These are phyloP conservation scores for Aeminium ludgeri DNA, from an alignment of 495 filamentous ascomycete genomes.

Conservation along the genomic window DNA sequence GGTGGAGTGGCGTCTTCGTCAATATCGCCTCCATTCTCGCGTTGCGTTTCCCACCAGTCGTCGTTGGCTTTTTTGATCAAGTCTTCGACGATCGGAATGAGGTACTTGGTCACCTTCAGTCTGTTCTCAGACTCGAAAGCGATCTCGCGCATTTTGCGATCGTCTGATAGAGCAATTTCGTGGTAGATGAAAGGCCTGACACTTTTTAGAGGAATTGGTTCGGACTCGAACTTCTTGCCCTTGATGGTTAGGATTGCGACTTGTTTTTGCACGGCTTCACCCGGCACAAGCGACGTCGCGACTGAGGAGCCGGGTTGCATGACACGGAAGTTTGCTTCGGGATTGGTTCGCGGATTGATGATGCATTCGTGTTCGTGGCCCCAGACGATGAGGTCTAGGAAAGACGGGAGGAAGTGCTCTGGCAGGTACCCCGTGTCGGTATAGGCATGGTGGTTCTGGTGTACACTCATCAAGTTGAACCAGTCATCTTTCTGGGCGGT, in stretches of 20 bases:
- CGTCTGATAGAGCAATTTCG: constrained; percentile 62
- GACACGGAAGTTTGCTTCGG: constrained; percentile 78
- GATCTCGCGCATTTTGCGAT: constrained; percentile 58
- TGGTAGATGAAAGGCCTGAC: constrained; percentile 81
- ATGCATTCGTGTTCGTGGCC: constrained; percentile 96
- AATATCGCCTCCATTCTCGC: constrained; percentile 33
- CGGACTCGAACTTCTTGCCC: constrained; percentile 63
- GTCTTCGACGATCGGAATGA: constrained; percentile 62
- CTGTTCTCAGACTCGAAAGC: constrained; percentile 53
- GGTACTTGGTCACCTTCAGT: constrained; percentile 54
- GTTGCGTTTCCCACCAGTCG: constrained; percentile 61
- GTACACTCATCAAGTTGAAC: constrained; percentile 92
- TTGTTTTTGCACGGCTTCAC: constrained; percentile 84
- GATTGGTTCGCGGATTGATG: constrained; percentile 65
- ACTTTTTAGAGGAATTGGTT: constrained; percentile 67
- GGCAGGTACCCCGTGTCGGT: constrained; percentile 81
- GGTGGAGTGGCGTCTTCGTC: constrained; percentile 45
- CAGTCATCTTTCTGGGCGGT: constrained; percentile 70
- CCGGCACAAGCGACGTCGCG: constrained; percentile 76
- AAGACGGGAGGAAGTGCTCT: constrained; percentile 85
- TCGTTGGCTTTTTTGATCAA: constrained; percentile 71
- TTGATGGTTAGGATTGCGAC: constrained; percentile 72
- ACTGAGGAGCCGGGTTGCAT: constrained; percentile 97
- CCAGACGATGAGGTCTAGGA: constrained; percentile 85
- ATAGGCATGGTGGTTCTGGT: constrained; percentile 90